Percentiles rank a stretch among this genome's conserved stretches.
Evolutionary conservation across 2,329 filamentous ascomycete species (phyloP).

Genomic region (Pezicula rhizophila): DNA sequence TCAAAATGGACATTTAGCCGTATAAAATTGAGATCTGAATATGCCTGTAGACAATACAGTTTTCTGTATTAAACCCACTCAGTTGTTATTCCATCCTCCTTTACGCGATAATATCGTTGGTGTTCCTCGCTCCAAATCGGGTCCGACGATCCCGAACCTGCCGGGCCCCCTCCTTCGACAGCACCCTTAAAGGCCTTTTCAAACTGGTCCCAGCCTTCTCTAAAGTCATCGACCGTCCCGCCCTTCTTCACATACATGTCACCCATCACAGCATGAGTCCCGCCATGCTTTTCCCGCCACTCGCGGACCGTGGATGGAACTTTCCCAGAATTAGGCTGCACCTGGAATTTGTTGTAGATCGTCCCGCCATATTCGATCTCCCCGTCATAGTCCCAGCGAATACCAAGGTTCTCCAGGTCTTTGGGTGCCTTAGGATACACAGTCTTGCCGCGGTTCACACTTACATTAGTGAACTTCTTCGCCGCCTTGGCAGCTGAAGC

Average conservation of each 20-base stretch:
- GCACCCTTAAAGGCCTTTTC: not conserved
- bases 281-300: slow-evolving; percentile 5
- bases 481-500: not conserved
- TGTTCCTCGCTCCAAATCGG: no score
- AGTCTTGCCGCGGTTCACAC: slow-evolving; percentile 2
- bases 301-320: slow-evolving; percentile 1
- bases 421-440: slow-evolving; percentile 1
- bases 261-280: slow-evolving; percentile 6
- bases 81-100: no score
- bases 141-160: no score
- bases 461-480: slow-evolving; percentile 6
- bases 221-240: slow-evolving; percentile 1
- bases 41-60: no score
- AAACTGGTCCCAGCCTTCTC: slow-evolving; percentile 2
- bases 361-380: slow-evolving; percentile 1
- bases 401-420: slow-evolving; percentile 6
- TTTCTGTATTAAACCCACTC: no score
- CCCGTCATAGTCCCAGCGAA: slow-evolving; percentile 5
- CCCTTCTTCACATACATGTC: slow-evolving; percentile 6
- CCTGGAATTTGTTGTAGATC: slow-evolving; percentile 6
- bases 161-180: not conserved
- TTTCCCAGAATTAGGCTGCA: slow-evolving; percentile 5
- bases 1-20: no score
- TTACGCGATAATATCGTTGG: no score
- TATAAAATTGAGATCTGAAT: no score